phyloP scores from a whole-genome alignment of 2,329 filamentous ascomycete genomes.

The Pezizomycotina sp. region DNA sequence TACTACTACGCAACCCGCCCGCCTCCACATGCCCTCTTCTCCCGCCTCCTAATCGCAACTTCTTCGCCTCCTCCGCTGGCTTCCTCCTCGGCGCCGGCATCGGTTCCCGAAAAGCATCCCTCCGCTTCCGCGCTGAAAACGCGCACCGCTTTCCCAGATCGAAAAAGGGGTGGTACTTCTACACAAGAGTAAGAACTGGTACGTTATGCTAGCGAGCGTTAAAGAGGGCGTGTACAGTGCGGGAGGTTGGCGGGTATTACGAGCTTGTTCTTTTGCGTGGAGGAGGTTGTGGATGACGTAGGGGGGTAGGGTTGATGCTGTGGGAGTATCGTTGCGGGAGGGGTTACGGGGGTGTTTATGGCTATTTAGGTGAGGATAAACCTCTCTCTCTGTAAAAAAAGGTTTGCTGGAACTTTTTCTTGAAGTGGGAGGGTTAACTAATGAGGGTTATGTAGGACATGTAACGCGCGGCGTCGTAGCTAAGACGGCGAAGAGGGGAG shows the following conservation, averaged over 20 bases:
- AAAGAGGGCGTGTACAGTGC: conserved; percentile 55
- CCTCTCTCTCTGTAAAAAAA: conserved; percentile 4
- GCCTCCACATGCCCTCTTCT: conserved; percentile 45
- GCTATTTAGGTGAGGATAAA: conserved; percentile 54
- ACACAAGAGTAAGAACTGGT: conserved; percentile 90
- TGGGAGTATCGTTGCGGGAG: conserved; percentile 69
- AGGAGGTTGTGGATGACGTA: conserved; percentile 20
- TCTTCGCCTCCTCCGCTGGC: conserved; percentile 50
- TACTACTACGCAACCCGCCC: conserved; percentile 11
- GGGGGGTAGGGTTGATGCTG: conserved; percentile 48
- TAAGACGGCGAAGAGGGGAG: conserved; percentile 61
- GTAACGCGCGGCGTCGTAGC: conserved; percentile 63
- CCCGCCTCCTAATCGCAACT: conserved; percentile 48
- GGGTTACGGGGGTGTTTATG: conserved; percentile 80
- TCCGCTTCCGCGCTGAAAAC: conserved; percentile 88
- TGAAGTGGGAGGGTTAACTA: conserved; percentile 10
- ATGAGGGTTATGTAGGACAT: conserved; percentile 42
- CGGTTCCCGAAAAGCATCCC: conserved; percentile 54
- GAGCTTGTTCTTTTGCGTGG: conserved; percentile 10
- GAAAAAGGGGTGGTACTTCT: conserved; percentile 87
- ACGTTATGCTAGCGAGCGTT: conserved; percentile 57
- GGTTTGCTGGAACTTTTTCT: conserved; percentile 3
- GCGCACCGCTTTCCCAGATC: conserved; percentile 78
- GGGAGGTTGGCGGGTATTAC: conserved; percentile 19
- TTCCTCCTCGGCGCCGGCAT: conserved; percentile 53